A percentile compares a stretch with the other conserved stretches of the same genome.
phyloP scores from a whole-genome alignment of 176 grass and related monocot genomes.

The Themeda triandra region DNA sequence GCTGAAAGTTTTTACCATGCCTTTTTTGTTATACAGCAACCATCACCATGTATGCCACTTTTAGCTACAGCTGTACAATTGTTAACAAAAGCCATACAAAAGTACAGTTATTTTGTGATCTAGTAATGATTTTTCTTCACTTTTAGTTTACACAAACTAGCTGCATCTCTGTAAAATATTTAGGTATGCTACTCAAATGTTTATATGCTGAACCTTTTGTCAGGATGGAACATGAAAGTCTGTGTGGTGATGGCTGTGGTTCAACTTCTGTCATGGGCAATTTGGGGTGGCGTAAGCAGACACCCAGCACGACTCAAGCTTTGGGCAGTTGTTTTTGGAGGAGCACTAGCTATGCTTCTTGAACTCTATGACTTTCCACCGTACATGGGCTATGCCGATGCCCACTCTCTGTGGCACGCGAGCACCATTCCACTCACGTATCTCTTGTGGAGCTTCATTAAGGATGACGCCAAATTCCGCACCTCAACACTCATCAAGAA shows the following conservation, averaged over 20 bases:
- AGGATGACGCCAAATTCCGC: conserved; percentile 32
- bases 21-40: background rate
- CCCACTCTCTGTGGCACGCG: conserved; percentile 54
- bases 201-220: conserved; percentile 20
- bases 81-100: background rate
- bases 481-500: conserved; percentile 42
- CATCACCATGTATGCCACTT: no score
- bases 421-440: conserved; percentile 42
- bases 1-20: conserved; percentile 16
- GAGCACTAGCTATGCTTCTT: conserved; percentile 70
- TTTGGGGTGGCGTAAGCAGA: conserved; percentile 58
- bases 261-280: conserved; percentile 79
- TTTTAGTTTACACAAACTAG: background rate
- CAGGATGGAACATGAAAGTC: conserved; percentile 99
- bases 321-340: conserved; percentile 56
- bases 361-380: conserved; percentile 82
- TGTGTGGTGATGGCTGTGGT: conserved; percentile 70
- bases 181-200: background rate
- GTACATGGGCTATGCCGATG: conserved; percentile 74
- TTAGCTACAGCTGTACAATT: background rate
- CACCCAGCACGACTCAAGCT: conserved; percentile 78
- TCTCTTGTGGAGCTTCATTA: conserved; percentile 54
- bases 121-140: background rate
- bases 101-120: background rate
- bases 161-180: background rate